Conservation (phyloP, 2,329 filamentous ascomycete genomes). For the Cadophora malorum region DNA sequence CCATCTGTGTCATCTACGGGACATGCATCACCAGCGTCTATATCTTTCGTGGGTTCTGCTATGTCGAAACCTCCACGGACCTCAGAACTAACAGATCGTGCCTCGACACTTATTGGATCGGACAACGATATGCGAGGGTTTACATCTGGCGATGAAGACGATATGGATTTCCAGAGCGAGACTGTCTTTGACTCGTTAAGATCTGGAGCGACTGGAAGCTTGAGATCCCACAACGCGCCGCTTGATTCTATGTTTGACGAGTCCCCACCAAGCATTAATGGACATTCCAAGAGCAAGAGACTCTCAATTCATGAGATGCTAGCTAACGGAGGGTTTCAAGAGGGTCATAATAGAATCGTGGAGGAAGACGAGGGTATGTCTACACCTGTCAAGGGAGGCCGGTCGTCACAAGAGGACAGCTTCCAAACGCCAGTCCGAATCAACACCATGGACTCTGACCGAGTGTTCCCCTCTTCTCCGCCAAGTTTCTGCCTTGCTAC, state of each 20-base stretch:
- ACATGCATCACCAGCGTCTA: constrained; percentile 50
- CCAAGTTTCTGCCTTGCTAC: constrained; percentile 44
- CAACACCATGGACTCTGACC: constrained; percentile 29
- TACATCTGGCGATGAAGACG: constrained; percentile 75
- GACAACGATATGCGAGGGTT: constrained; percentile 71
- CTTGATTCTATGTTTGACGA: constrained; percentile 84
- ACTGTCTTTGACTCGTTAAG: constrained; percentile 79
- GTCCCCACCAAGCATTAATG: constrained; percentile 67
- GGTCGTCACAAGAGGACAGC: constrained; percentile 32
- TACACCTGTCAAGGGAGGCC: constrained; percentile 52
- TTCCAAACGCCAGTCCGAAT: constrained; percentile 34
- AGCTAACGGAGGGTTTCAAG: constrained; percentile 55
- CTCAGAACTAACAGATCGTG: constrained; percentile 47
- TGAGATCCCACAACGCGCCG: constrained; percentile 71
- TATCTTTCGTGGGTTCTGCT: constrained; percentile 34
- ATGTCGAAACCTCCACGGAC: constrained; percentile 35
- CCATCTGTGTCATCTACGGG: constrained; percentile 51
- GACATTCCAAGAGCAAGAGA: constrained; percentile 46
- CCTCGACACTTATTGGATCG: constrained; percentile 71
- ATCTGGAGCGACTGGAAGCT: constrained; percentile 71
- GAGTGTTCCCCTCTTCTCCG: constrained; percentile 40
- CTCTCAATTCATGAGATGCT: constrained; percentile 45
- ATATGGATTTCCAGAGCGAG: constrained; percentile 80
- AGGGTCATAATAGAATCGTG: constrained; percentile 62
- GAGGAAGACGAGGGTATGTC: constrained; percentile 66